Base-by-base conservation (phyloP, 805 yeast species). In the Cyberlindnera xishuangbannaensis region DNA sequence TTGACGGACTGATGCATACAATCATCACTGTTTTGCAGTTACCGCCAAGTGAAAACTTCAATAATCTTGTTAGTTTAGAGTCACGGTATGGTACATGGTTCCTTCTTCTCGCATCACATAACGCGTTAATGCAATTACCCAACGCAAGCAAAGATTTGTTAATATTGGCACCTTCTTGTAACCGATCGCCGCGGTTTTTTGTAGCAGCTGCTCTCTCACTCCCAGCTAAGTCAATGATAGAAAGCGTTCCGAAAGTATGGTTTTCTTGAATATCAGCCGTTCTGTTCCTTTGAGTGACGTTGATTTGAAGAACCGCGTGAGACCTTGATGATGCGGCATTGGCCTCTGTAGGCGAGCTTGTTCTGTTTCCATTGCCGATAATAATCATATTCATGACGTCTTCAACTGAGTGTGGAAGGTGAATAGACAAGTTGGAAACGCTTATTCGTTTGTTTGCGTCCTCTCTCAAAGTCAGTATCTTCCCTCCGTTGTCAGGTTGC, bases 11-110 rank as follows among this genome's bases (percentile, higher is more conserved):
- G 4, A 90, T 73, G 58, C 97, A 90, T 2, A 87, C 97, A 44
- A 90, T 84, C 97, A 90, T 90, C 5, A 86, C 88, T 0, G 97
- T 90, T 53, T 83, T 82, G 59, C 97, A 90, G 53, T 86, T 85
- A 0, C 97, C 97, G 4, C 96, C 96, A 11, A 90, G 62, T 0
- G 96, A 87, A 52, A 84, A 86, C 53, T 88, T 86, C 36, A 90
- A 67, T 31, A 90, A 64, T 44, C 97, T 62, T 0, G 97, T 90
- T 34, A 90, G 65, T 50, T 88, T 88, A 7, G 95, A 85, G 55
- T 90, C 95, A 47, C 97, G 62, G 56, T 84, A 90, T 0, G 97
- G 97, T 9, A 90, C 73, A 60, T 87, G 96, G 43, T 71, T 66
- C 39, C 73, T 61, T 47, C 72, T 68, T 36, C 78, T 67, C 5